A percentile compares a stretch with the other conserved stretches of the same genome.
phyloP scores from a whole-genome alignment of 1,139 yeast genomes.

The Debaryomyces fabryi region DNA sequence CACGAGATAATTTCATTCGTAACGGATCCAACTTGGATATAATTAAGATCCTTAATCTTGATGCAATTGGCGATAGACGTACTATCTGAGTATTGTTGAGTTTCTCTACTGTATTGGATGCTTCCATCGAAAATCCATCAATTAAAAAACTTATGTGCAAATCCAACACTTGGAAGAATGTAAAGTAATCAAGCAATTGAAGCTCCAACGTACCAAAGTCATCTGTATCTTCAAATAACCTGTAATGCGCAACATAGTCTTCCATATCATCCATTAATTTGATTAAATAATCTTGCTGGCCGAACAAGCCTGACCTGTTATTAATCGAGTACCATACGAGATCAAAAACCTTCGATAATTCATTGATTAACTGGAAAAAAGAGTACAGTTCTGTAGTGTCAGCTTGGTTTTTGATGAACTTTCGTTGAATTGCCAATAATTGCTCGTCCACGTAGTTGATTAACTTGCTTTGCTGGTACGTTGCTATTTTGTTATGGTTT shows the following conservation, averaged over 20 bases:
- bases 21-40: slow-evolving; percentile 25
- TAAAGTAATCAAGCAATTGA: slow-evolving; percentile 33
- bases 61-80: slow-evolving; percentile 48
- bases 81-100: slow-evolving; percentile 49
- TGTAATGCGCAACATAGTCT: slow-evolving; percentile 57
- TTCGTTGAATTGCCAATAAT: slow-evolving; percentile 60
- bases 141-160: slow-evolving; percentile 43
- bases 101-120: slow-evolving; percentile 16
- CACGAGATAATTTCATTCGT: slow-evolving; percentile 13
- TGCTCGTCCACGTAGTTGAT: slow-evolving; percentile 62
- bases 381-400: slow-evolving; percentile 31
- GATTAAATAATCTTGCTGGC: slow-evolving; percentile 63
- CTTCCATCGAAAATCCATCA: slow-evolving; percentile 34
- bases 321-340: slow-evolving; percentile 60
- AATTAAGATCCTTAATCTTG: slow-evolving; percentile 44
- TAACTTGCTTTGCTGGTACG: slow-evolving; percentile 60
- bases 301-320: slow-evolving; percentile 36
- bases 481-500: slow-evolving; percentile 12
- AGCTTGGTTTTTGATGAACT: slow-evolving; percentile 63
- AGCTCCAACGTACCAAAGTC: slow-evolving; percentile 16
- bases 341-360: slow-evolving; percentile 49
- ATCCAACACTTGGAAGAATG: slow-evolving; percentile 46
- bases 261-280: slow-evolving; percentile 67
- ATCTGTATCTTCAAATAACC: slow-evolving; percentile 21
- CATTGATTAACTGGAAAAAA: slow-evolving; percentile 45